These are phyloP conservation scores for Candida tallmaniae DNA, from an alignment of 805 yeast species.

Conservation along the genomic window DNA sequence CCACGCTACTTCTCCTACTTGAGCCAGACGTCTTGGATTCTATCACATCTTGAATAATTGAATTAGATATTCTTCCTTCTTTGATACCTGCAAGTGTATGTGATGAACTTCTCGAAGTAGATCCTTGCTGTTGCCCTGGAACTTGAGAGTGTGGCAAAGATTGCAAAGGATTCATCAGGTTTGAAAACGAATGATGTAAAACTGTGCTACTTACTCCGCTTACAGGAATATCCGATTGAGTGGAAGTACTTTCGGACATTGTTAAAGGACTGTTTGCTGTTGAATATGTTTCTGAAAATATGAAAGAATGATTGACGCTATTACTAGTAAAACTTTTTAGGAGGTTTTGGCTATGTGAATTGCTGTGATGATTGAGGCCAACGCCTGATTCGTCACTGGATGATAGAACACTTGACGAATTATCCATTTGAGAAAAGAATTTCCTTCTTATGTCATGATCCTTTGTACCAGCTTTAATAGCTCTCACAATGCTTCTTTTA, in stretches of 20 bases:
- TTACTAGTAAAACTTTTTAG: background rate
- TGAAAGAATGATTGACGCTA: conserved; percentile 21
- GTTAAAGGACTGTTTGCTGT: conserved; percentile 1
- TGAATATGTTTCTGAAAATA: conserved; percentile 25
- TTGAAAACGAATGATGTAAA: background rate
- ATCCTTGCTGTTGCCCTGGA: no score
- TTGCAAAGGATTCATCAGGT: background rate
- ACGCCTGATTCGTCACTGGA: conserved; percentile 27
- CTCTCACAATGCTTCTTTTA: conserved; percentile 46
- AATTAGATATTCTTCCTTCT: conserved; percentile 21
- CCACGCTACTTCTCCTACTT: conserved; percentile 27
- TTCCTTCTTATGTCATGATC: conserved; percentile 19
- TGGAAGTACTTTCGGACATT: conserved; percentile 5
- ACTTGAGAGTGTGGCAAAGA: background rate
- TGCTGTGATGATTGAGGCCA: background rate
- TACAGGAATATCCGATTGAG: conserved; percentile 2
- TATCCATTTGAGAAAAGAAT: conserved; percentile 21
- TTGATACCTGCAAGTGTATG: conserved; percentile 21
- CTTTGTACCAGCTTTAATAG: conserved; percentile 26
- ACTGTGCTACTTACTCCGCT: background rate
- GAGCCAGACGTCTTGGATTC: conserved; percentile 24
- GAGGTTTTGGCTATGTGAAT: no score
- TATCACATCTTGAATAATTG: conserved; percentile 30
- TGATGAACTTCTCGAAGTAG: conserved; percentile 1
- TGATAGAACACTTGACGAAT: conserved; percentile 16